These are phyloP conservation scores for Lippia alba DNA, from an alignment of 305 asterid genomes.

Conservation along the genomic window DNA sequence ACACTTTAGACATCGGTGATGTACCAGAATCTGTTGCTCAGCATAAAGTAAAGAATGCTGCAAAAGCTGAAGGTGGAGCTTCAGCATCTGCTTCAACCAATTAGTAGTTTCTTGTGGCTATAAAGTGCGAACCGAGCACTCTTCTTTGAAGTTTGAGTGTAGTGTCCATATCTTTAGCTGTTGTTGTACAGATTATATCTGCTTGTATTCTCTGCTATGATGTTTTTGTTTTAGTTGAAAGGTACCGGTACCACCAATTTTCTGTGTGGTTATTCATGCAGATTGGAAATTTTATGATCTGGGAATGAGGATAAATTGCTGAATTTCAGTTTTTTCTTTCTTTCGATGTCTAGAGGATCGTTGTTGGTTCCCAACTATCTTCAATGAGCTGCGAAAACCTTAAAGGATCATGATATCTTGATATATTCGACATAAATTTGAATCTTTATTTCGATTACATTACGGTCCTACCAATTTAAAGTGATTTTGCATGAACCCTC, in stretches of 20 bases:
- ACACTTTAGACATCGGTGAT: slow-evolving; percentile 77
- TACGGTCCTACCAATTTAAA: no score
- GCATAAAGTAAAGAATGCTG: slow-evolving; percentile 43
- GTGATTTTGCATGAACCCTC: no score
- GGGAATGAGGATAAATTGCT: slow-evolving; percentile 16
- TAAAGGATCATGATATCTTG: no score
- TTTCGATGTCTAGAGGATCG: no score
- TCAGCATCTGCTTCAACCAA: slow-evolving; percentile 56
- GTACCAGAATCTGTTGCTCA: slow-evolving; percentile 54
- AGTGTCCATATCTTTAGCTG: slow-evolving; percentile 15
- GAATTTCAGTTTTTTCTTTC: neutral
- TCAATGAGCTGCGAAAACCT: no score
- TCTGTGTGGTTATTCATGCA: slow-evolving; percentile 1
- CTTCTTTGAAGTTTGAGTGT: slow-evolving; percentile 16
- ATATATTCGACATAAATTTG: no score
- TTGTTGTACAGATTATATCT: slow-evolving; percentile 40
- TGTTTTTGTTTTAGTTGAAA: slow-evolving; percentile 3
- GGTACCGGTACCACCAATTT: slow-evolving; percentile 24
- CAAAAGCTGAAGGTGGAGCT: slow-evolving; percentile 43
- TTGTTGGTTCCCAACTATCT: no score
- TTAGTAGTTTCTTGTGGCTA: slow-evolving; percentile 41
- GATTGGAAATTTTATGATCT: slow-evolving; percentile 13
- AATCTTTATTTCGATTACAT: no score
- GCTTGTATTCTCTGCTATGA: slow-evolving; percentile 7
- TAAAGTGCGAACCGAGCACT: slow-evolving; percentile 3